Conservation (phyloP, 371 early-diverging fungal genomes). For the Mucor circinelloides region DNA sequence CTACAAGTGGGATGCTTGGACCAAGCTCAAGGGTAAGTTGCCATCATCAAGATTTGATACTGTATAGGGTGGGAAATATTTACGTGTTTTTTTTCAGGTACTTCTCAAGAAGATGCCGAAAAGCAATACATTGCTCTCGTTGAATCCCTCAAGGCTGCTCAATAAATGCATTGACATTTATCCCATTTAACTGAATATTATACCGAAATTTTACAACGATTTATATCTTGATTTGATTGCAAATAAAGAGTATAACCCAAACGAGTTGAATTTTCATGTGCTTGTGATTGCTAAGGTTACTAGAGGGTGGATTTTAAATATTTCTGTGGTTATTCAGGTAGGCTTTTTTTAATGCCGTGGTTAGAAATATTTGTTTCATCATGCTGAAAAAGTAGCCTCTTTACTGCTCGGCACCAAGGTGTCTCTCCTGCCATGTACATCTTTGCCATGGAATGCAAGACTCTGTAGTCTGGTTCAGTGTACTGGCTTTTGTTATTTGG, state of each 20-base stretch:
- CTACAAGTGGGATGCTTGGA: constrained; percentile 89
- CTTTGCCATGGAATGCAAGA: too few species aligned
- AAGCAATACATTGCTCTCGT: constrained; percentile 78
- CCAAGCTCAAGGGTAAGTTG: constrained; percentile 53
- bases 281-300: not conserved
- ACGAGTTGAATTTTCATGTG: not conserved
- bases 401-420: too few species aligned
- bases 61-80: not conserved
- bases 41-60: not conserved
- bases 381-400: too few species aligned
- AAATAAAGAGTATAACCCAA: not conserved
- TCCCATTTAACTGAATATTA: not conserved
- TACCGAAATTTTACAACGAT: not conserved
- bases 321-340: too few species aligned
- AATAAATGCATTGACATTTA: not conserved
- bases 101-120: constrained; percentile 70
- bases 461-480: too few species aligned
- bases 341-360: too few species aligned
- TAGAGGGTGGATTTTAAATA: too few species aligned
- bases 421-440: too few species aligned
- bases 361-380: too few species aligned
- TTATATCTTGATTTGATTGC: not conserved
- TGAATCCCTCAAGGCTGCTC: constrained; percentile 53
- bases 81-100: constrained; percentile 15
- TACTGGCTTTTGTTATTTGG: too few species aligned